Evolutionary conservation across 805 yeast species (phyloP).

Genomic region (Candida maris): DNA sequence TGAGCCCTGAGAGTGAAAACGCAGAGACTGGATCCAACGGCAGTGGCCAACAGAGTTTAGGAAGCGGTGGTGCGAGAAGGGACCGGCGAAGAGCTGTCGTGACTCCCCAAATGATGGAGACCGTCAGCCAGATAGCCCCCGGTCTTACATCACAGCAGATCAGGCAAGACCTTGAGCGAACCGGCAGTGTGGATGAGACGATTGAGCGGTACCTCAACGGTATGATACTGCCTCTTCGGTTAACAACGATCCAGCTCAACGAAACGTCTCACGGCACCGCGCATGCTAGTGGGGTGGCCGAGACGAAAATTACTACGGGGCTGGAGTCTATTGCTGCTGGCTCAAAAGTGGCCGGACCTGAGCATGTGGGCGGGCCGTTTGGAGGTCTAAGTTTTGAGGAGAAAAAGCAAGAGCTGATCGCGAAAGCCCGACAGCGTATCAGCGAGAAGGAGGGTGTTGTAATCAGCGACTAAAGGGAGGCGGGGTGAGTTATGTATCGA

Average conservation of each 20-base stretch:
- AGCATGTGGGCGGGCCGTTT: slow-evolving; percentile 21
- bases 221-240: slow-evolving; percentile 48
- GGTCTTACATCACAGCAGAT: slow-evolving; percentile 65
- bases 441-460: slow-evolving; percentile 18
- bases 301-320: neutral
- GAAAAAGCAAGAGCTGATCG: slow-evolving; percentile 55
- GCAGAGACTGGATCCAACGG: neutral
- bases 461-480: slow-evolving; percentile 2
- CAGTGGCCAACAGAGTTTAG: slow-evolving; percentile 1
- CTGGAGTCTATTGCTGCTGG: neutral
- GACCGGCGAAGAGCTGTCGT: slow-evolving; percentile 30
- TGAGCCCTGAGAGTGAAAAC: slow-evolving; percentile 45
- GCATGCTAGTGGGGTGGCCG: neutral
- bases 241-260: neutral
- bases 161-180: slow-evolving; percentile 62
- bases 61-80: neutral
- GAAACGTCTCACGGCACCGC: neutral
- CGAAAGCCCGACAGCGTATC: slow-evolving; percentile 59
- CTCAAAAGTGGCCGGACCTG: neutral
- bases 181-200: slow-evolving; percentile 80
- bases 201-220: slow-evolving; percentile 65
- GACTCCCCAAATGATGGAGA: slow-evolving; percentile 73
- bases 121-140: slow-evolving; percentile 83
- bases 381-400: slow-evolving; percentile 44
- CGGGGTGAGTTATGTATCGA: too few species aligned